phyloP scores from a whole-genome alignment of 805 yeast species.

The Candida montana region DNA sequence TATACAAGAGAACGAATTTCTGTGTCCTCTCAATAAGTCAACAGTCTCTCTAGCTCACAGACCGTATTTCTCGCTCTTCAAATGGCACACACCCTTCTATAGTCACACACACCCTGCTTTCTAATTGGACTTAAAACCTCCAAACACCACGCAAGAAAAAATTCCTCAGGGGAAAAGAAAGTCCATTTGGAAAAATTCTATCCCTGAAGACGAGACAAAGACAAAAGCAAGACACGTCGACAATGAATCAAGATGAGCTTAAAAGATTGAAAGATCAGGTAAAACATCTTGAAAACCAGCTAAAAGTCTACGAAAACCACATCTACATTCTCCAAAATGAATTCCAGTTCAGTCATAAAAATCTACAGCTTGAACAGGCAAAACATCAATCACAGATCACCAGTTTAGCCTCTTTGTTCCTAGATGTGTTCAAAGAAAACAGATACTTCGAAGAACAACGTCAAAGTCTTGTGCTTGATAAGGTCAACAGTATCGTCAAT shows the following conservation, averaged over 20 bases:
- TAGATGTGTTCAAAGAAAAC: constrained; percentile 23
- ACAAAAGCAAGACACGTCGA: background rate
- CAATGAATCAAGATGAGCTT: constrained; percentile 16
- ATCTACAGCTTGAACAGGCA: constrained; percentile 21
- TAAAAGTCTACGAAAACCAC: constrained; percentile 22
- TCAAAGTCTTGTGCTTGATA: constrained; percentile 19
- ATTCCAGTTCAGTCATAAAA: constrained; percentile 20
- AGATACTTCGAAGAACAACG: constrained; percentile 21
- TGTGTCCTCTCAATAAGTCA: too few relatives aligned
- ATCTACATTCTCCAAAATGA: constrained; percentile 21
- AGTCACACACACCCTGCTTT: too few relatives aligned
- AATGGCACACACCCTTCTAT: too few relatives aligned
- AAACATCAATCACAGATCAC: constrained; percentile 23
- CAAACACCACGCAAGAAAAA: too few relatives aligned
- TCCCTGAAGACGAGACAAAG: background rate
- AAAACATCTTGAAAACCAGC: constrained; percentile 20
- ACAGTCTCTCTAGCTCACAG: too few relatives aligned
- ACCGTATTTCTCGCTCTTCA: too few relatives aligned
- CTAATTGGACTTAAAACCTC: too few relatives aligned
- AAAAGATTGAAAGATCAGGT: constrained; percentile 22
- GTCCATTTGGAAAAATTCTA: too few relatives aligned
- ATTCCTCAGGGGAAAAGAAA: background rate
- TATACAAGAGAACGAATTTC: too few relatives aligned
- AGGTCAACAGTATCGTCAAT: constrained; percentile 18
- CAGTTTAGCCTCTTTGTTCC: constrained; percentile 18